Evolutionary conservation across 1,139 yeast genomes (phyloP).

Genomic region (Yamadazyma pseudoaaseri): DNA sequence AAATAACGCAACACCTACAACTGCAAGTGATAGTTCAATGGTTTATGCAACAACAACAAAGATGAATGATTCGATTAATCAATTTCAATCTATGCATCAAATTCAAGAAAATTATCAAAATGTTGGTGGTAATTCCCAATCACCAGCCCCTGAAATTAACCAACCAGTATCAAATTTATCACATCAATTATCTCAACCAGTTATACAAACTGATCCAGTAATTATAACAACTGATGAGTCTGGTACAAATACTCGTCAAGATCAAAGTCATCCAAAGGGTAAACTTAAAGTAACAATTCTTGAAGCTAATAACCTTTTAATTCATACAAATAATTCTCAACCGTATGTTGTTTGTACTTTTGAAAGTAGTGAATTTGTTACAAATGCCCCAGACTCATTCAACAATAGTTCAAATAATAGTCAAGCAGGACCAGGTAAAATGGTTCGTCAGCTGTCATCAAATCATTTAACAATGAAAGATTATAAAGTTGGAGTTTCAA

Average conservation of each 20-base stretch:
- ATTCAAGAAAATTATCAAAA: slow-evolving; percentile 12
- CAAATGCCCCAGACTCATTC: slow-evolving; percentile 72
- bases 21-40: slow-evolving; percentile 62
- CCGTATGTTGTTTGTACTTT: slow-evolving; percentile 94
- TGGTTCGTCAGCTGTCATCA: slow-evolving; percentile 66
- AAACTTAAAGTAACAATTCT: slow-evolving; percentile 76
- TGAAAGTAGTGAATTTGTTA: slow-evolving; percentile 87
- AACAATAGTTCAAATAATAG: slow-evolving; percentile 30
- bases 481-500: slow-evolving; percentile 31
- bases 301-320: slow-evolving; percentile 70
- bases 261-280: slow-evolving; percentile 59
- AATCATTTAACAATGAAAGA: slow-evolving; percentile 47
- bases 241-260: slow-evolving; percentile 32
- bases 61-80: slow-evolving; percentile 9
- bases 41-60: slow-evolving; percentile 63
- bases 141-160: slow-evolving; percentile 3
- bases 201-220: slow-evolving; percentile 21
- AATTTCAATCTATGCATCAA: slow-evolving; percentile 10
- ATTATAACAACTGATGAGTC: slow-evolving; percentile 49
- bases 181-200: slow-evolving; percentile 4
- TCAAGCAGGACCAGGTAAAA: slow-evolving; percentile 14
- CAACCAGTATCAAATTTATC: slow-evolving; percentile 5
- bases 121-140: slow-evolving; percentile 4
- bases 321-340: slow-evolving; percentile 47
- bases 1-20: slow-evolving; percentile 52